Conservation (phyloP, 2,329 filamentous ascomycete genomes). For the Fusarium veterinarium region DNA sequence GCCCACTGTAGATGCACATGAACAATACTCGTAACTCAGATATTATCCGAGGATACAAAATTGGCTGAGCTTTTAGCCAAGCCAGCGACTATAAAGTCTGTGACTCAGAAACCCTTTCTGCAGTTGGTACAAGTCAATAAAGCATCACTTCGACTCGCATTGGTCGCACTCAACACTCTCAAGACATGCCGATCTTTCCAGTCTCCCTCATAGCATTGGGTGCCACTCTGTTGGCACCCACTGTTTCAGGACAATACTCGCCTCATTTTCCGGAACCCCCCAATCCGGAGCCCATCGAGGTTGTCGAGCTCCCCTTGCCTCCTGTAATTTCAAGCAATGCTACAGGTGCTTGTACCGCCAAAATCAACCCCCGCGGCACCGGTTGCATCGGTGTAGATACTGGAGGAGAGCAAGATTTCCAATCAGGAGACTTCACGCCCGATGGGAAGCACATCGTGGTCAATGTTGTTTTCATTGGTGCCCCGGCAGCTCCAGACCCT, state of each 20-base stretch:
- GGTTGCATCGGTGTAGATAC: neutral
- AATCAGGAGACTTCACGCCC: slow-evolving; percentile 50
- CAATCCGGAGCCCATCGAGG: neutral
- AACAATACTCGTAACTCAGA: neutral
- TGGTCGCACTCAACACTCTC: neutral
- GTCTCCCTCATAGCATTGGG: neutral
- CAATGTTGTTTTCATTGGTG: slow-evolving; percentile 55
- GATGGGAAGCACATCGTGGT: slow-evolving; percentile 57
- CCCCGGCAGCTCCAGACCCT: slow-evolving; percentile 52
- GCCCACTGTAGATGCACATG: neutral
- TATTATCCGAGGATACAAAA: neutral
- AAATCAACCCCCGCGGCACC: neutral
- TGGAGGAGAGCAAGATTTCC: neutral
- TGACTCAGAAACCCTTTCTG: neutral
- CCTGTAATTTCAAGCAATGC: neutral
- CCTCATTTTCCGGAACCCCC: neutral
- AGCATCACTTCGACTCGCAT: neutral
- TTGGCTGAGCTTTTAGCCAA: neutral
- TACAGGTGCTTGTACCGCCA: neutral
- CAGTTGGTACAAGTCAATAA: neutral
- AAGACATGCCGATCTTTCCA: neutral
- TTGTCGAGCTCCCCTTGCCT: slow-evolving; percentile 1
- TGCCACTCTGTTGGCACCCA: neutral
- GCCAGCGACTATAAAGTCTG: neutral
- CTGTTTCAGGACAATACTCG: neutral